Base-by-base conservation (phyloP, 495 filamentous ascomycete genomes). In the Tuber borchii region DNA sequence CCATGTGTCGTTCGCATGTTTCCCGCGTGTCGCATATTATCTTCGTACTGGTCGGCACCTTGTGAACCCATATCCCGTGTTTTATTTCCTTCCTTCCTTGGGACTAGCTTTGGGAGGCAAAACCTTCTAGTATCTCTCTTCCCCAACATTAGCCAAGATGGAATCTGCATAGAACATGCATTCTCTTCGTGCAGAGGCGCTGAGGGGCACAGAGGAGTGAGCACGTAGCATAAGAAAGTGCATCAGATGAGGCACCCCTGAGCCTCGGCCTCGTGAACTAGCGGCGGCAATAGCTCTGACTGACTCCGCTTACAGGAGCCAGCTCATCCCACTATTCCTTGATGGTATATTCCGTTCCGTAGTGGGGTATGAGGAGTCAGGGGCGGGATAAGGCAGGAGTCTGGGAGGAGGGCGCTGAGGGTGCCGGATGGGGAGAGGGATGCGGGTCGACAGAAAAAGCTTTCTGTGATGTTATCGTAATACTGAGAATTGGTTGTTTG, bases 111-210 rank as follows among this genome's bases (percentile, higher is more conserved):
- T 34, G 34, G 31, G 56, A 3, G 56, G 26, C 0, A 65, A 65
- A 65, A 1, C 26, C 26, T 65, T 34, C 26, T 34, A 17, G 16
- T 34, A 34, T 34, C 31, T 14, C 26, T 19, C 26, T 34, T 19
- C 14, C 56, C 56, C 26, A 65, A 34, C 26, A 65, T 31, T 65
- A 65, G 56, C 56, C 56, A 34, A 65, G 26, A 14, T 34, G 7
- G 56, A 65, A 65, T 34, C 56, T 34, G 56, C 56, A 65, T 65
- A 65, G 51, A 34, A 65, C 26, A 31, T 65, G 51, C 51, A 61
- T 31, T 61, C 51, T 16, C n/a, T 61, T 16, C 10, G 14, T 61
- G 56, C 26, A 34, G 56, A 65, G 3, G 14, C 3, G 5, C 26
- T 65, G 26, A 12, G 56, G 56, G 16, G 16, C 14, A 14, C 56